Base-by-base conservation (phyloP, 169 alveolate species). In the Cystoisospora suis region DNA sequence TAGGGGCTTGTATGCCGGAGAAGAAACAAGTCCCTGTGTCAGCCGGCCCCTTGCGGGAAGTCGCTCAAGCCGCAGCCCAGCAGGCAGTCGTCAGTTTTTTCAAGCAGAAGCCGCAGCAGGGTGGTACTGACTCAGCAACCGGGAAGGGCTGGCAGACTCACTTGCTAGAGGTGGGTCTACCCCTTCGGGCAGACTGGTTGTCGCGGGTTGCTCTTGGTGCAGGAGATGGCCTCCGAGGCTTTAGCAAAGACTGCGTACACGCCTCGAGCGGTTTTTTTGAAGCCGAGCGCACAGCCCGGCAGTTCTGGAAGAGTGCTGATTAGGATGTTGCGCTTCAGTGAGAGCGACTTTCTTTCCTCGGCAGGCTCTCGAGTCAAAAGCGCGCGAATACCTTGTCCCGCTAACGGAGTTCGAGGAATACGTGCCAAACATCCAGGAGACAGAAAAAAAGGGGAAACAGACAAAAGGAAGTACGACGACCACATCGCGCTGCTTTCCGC, bases 361-460 rank as follows among this genome's bases (percentile, higher is more conserved):
- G 23, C 56, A 72, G 83, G 34, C 3, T 9, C 45, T 72, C 53
- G 83, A 72, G 32, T 46, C 83, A 56, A 72, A 72, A 2, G 83
- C 83, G 36, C 23, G 53, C 58, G 83, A 72, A 38, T 27, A 36
- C 29, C 83, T 72, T 17, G 56, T 72, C 20, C 83, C 83, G 32
- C 83, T 72, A 15, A 3, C 83, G 47, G 83, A 72, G 32, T 72
- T 72, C 83, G 83, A 72, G 56, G 83, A 72, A 46, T 72, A 72
- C 32, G 27, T 40, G 20, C 83, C 83, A 4, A 36, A 38, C 83
- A 27, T 40, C 58, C 58, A 38, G 34, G 83, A 72, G 29, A 0
- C 56, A 3, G 83, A 72, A 0, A 72, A 72, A 56, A 72, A 72
- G 56, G n/a, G n/a, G n/a, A 72, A 72, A 17, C 17, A 46, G 56